Evolutionary conservation across 352 stramenopile genomes (phyloP).

Genomic region (Phytophthora quininea): DNA sequence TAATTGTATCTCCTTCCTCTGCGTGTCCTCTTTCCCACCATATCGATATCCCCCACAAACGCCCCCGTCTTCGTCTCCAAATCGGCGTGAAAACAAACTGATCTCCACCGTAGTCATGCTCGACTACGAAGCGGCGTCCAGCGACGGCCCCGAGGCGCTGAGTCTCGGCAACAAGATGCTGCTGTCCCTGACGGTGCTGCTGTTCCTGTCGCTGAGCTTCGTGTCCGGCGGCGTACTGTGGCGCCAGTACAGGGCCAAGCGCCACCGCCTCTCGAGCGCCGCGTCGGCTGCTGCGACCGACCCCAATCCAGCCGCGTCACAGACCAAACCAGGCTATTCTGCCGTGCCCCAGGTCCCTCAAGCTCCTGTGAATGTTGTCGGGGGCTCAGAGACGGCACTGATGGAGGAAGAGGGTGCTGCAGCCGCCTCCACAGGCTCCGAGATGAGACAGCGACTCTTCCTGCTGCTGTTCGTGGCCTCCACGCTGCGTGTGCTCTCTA

Average conservation of each 20-base stretch:
- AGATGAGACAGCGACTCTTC: slow-evolving; percentile 82
- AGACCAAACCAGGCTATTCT: slow-evolving; percentile 27
- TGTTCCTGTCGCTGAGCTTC: slow-evolving; percentile 66
- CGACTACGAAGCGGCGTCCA: slow-evolving; percentile 9
- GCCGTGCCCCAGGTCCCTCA: slow-evolving; percentile 15
- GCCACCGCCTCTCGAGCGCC: slow-evolving; percentile 22
- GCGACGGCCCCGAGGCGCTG: slow-evolving; percentile 40
- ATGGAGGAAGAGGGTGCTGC: slow-evolving; percentile 61
- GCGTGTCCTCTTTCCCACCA: slow-evolving; percentile 4
- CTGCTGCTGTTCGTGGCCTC: slow-evolving; percentile 74
- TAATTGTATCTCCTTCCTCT: slow-evolving; percentile 1
- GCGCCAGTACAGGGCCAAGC: slow-evolving; percentile 43
- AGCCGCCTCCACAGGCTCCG: slow-evolving; percentile 65
- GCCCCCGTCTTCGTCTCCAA: neutral
- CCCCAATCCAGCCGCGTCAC: slow-evolving; percentile 15
- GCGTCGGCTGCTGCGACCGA: slow-evolving; percentile 10
- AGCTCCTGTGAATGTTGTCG: slow-evolving; percentile 37
- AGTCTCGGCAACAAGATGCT: slow-evolving; percentile 51
- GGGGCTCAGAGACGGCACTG: slow-evolving; percentile 42
- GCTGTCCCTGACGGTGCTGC: slow-evolving; percentile 56
- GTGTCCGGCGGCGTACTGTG: slow-evolving; percentile 65
- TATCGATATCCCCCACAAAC: slow-evolving; percentile 6
- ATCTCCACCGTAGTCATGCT: slow-evolving; percentile 21
- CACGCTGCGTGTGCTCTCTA: slow-evolving; percentile 65
- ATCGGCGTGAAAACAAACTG: neutral